Conservation (phyloP, 164 flowering plant genomes). For the Stephania cephalantha region DNA sequence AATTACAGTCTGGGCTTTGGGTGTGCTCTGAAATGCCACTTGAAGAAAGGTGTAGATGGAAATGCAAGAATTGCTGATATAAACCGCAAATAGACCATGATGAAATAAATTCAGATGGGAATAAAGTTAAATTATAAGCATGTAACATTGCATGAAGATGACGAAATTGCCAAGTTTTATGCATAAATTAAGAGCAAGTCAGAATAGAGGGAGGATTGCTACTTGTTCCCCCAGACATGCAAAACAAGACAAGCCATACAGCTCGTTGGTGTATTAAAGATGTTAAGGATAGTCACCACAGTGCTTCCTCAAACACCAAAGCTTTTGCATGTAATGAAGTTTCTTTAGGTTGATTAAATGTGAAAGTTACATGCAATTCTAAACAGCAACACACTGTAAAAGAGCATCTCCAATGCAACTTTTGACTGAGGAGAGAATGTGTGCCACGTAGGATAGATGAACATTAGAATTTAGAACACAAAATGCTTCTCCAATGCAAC, state of each 20-base stretch:
- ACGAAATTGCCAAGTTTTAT: neutral
- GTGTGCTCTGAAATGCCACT: slow-evolving; percentile 26
- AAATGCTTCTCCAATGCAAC: too few relatives aligned
- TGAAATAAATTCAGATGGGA: neutral
- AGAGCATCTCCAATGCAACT: neutral
- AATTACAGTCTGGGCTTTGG: slow-evolving; percentile 15
- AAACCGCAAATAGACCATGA: neutral
- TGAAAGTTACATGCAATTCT: neutral
- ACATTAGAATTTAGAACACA: too few relatives aligned
- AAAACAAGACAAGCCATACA: neutral
- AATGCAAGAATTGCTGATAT: slow-evolving; percentile 39
- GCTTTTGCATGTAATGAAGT: neutral
- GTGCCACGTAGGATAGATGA: too few relatives aligned
- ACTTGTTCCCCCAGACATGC: neutral
- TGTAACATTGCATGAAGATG: neutral
- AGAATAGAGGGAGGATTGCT: neutral
- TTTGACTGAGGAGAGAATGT: neutral
- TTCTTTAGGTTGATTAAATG: neutral
- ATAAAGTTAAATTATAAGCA: neutral
- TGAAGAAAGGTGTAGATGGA: slow-evolving; percentile 54
- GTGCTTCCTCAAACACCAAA: neutral
- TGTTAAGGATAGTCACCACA: neutral
- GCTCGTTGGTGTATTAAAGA: neutral
- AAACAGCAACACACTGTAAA: neutral
- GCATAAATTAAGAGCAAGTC: neutral